Evolutionary conservation across 1,139 yeast genomes (phyloP), one percentile per base, ranked within the genome.

Genomic region (Groenewaldozyma sp.): DNA sequence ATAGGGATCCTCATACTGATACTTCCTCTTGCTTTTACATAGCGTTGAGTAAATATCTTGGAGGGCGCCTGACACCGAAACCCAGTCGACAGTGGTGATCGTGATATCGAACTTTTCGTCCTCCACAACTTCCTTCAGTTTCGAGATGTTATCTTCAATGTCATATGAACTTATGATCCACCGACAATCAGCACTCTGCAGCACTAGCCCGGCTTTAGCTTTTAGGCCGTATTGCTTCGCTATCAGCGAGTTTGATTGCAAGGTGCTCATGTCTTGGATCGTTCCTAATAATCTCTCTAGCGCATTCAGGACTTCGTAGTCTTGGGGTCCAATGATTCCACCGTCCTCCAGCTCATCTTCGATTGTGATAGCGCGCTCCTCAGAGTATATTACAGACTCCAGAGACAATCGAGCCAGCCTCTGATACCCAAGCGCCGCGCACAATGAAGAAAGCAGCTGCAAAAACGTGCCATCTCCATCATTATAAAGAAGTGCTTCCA

Each of bases 321-420:
- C 61, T 18, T 47, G 48, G 3, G 55, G 55, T 4, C 48, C 46
- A 2, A 56, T 37, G n/a, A 39, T 40, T 16, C 42, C 42, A 13
- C 44, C 47, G 11, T 47, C 50, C 19, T 45, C 39, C 7, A 53
- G 41, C 9, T 48, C 46, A 34, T 54, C 55, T 10, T 42, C 46
- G 4, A 57, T 36, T 10, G 53, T 45, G n/a, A 52, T 39, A 1
- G 57, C 49, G 20, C 60, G 45, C 1, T 51, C 45, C 3, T 54
- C 52, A 1, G 58, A 49, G 28, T 53, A 47, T 3, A 58, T 52
- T n/a, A 76, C 74, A 49, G 76, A 75, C 53, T 88, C 97, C 34
- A 82, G 57, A 0, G 81, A 67, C 39, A 70, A 70, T 37, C 91
- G 62, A 0, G 82, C 74, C 14, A 84, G 59, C 40, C 79, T 67